Evolutionary conservation across 352 stramenopile genomes (phyloP).

Genomic region (Globisporangium cylindrosporum): DNA sequence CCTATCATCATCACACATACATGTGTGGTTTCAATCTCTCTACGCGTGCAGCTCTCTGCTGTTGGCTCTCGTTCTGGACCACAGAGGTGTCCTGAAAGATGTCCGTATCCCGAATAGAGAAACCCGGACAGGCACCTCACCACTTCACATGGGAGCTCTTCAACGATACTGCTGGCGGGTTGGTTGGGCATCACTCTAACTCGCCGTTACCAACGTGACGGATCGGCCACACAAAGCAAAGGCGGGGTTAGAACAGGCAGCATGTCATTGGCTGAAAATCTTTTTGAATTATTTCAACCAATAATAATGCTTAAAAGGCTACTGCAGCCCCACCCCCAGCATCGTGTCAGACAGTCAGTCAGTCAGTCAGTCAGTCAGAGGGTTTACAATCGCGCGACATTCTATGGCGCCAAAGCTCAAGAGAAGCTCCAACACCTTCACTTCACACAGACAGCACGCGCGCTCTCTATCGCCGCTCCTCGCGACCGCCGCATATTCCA

Average conservation of each 20-base stretch:
- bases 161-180: background rate
- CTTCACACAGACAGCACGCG: background rate
- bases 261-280: background rate
- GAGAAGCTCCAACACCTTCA: constrained; percentile 1
- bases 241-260: background rate
- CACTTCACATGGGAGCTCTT: constrained; percentile 5
- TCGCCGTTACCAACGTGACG: background rate
- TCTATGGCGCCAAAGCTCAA: background rate
- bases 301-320: background rate
- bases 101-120: background rate
- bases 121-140: background rate
- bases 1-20: background rate
- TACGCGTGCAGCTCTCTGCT: background rate
- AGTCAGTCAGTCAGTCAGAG: background rate
- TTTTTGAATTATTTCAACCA: background rate
- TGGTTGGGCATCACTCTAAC: background rate
- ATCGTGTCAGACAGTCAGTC: constrained; percentile 1
- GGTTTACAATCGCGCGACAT: constrained; percentile 7
- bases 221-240: constrained; percentile 1
- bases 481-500: background rate
- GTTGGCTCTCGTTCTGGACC: background rate
- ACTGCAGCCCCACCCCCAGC: background rate
- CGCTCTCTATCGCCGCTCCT: constrained; percentile 4
- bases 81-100: background rate
- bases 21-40: background rate